Evolutionary conservation across 176 grass and related monocot genomes (phyloP).

Genomic region (Lolium rigidum): DNA sequence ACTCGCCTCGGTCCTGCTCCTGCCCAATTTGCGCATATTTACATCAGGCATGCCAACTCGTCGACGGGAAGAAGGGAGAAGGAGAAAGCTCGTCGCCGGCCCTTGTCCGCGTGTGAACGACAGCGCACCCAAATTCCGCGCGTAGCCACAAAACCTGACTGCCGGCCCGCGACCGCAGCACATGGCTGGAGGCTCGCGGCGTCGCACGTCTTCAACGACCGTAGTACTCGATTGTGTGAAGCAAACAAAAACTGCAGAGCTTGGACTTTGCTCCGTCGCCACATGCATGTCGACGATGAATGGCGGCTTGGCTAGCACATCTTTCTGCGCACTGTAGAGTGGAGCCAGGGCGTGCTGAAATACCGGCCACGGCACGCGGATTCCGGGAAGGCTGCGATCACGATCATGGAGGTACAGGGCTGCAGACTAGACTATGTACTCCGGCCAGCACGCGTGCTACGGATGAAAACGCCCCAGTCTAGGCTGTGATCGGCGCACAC

Average conservation of each 20-base stretch:
- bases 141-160: slow-evolving; percentile 27
- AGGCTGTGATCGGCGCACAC: no score
- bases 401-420: no score
- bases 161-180: background rate
- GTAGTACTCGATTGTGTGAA: no score
- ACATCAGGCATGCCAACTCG: background rate
- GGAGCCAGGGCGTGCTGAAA: background rate
- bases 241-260: no score
- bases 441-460: no score
- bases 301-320: no score
- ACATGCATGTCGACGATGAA: background rate
- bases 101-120: background rate
- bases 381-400: background rate
- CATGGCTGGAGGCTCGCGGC: background rate
- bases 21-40: no score
- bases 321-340: background rate
- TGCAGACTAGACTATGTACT: no score
- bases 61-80: background rate
- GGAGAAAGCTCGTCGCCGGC: background rate
- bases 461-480: no score
- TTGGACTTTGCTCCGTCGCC: background rate
- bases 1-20: background rate
- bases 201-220: background rate
- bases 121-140: background rate
- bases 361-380: background rate